Base-by-base conservation (phyloP, 345 rosid species). In the Arabidopsis suecica region DNA sequence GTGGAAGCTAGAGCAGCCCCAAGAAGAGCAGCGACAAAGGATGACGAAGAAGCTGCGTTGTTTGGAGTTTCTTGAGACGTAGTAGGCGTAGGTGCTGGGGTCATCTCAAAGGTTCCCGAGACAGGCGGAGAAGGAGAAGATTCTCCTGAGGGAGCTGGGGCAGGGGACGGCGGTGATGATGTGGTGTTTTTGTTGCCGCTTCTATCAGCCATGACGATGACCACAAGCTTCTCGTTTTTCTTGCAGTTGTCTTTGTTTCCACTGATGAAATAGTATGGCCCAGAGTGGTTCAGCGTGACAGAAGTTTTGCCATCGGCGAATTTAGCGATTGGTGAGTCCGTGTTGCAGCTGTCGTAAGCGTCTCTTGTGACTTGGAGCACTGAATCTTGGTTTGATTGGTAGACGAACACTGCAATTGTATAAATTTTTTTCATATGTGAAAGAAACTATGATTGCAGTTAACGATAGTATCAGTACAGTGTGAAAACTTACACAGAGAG, bases 221-320 rank as follows among this genome's bases (percentile, higher is more conserved):
- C 73, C 13, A 44, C 74, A 8, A 94, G 23, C 82, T 91, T 93
- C 82, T 93, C 86, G 50, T 83, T 83, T 70, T 91, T 91, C 32
- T 66, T 61, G 77, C 98, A 93, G 73, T 86, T 76, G 13, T 87
- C 88, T 79, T 80, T 81, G 78, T 82, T 88, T 49, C 98, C 97
- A 34, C 93, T 93, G 62, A 89, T 89, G 90, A 91, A 93, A 68
- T 89, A 79, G 82, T 61, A 71, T 18, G 91, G 82, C 3, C 98
- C 97, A 0, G 92, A 89, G 3, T 40, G 80, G 34, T 74, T 84
- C 77, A 93, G 76, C 8, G 76, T 71, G 86, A 87, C 71, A 57
- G 86, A 80, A 5, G 90, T 86, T 84, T 83, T 88, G 23, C 89
- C 93, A 20, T 85, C 87, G 0, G 70, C 42, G 76, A 62, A 82